Evolutionary conservation across 768 basidiomycete species (phyloP), one percentile per base, ranked within the genome.

Genomic region (Xerocomus brunneocitrinus): DNA sequence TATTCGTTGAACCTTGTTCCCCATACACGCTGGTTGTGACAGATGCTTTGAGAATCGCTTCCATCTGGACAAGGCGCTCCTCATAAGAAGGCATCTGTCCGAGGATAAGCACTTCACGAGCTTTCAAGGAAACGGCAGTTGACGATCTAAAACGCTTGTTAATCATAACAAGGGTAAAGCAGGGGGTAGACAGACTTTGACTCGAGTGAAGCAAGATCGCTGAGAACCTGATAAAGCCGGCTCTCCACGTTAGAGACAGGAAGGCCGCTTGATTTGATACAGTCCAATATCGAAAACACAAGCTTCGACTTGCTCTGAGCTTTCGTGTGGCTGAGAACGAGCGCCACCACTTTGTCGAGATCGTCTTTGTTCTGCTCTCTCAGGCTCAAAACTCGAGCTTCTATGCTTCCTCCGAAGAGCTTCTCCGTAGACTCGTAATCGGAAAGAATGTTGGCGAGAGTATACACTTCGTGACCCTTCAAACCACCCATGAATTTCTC

Each of bases 31-130:
- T 89, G 52, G 85, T 87, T 16, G 85, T 84, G 48, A 97, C 89
- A 0, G 97, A 89, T 27, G 86, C 80, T 71, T 89, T 92, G 45
- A 99, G 79, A 49, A 99, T 87, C 27, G 85, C 78, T 74, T 97
- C 95, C 90, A 99, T 95, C 70, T 99, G 97, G 27, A 83, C 75
- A 39, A 86, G 76, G 53, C 97, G 88, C 69, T 98, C 97, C 64
- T 98, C 94, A 66, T 91, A 95, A 13, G 94, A 95, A 5, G 97
- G 97, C 82, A 99, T 89, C 68, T 95, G 92, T 44, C 91, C 91
- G 31, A 92, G 79, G 64, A 99, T 98, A 44, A 98, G 80, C 7
- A 97, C 97, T 74, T 99, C 97, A 43, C 97, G 89, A 39, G 97
- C 97, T 72, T 95, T 98, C 58, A 99, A 73, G 3, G 95, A 81